Base-by-base conservation (phyloP, 352 stramenopile species). In the Thalassiosira oceanica region DNA sequence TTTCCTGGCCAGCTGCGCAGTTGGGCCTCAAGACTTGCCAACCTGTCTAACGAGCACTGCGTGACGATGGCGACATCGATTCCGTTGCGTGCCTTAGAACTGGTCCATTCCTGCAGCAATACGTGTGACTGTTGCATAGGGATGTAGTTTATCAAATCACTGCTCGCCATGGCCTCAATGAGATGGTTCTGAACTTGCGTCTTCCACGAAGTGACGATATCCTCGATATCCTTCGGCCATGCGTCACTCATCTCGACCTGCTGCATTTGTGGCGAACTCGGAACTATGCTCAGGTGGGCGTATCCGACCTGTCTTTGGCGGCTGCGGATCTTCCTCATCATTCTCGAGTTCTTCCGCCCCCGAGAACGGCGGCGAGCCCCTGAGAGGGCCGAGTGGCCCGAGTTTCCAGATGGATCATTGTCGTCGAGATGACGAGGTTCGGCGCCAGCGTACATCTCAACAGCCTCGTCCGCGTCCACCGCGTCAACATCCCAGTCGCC, bases 401-500 rank as follows among this genome's bases (percentile, higher is more conserved):
- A 43, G 35, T 27, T 26, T n/a, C 55, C 55, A 11, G 55, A 44
- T 60, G 55, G 42, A 4, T 43, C 55, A 3, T 43, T 43, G 21
- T 60, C 55, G 56, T 64, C 55, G 13, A 64, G 45, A 60, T 64
- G 39, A 11, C 55, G 26, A 5, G 55, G 55, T 21, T 43, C 55
- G 2, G 55, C 55, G n/a, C 55, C 55, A 20, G 55, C 55, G 44
- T 64, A 64, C 55, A 64, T 64, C n/a, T 8, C 7, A 46, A 64
- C 55, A 13, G 28, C 55, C 31, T 64, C 55, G 45, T 33, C 55
- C 26, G 55, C 55, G 35, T 43, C 44, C 16, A 33, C 15, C 16
- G 31, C 23, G 35, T 58, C 42, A 13, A 5, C 3, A 5, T 60
- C 42, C 8, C 13, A 8, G 8, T 33, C 41, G 21, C 42, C 52